phyloP scores from a whole-genome alignment of 1,139 yeast species.

The Scheffersomyces lignicola region DNA sequence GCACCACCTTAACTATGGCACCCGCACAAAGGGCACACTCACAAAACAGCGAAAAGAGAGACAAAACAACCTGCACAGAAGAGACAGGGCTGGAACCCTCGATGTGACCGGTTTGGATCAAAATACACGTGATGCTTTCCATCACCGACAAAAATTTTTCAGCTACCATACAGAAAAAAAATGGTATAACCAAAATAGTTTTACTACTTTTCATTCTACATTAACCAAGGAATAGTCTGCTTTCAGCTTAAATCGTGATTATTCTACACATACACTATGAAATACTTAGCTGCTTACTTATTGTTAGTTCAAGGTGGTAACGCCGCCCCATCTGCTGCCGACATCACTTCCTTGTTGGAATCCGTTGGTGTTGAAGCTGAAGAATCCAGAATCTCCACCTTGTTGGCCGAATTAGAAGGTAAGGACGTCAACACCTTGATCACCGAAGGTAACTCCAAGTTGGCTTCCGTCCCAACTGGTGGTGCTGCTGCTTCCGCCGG shows the following conservation, averaged over 20 bases:
- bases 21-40: too few species aligned
- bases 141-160: not conserved
- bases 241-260: conserved; percentile 55
- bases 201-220: not conserved
- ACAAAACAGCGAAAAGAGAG: too few species aligned
- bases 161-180: not conserved
- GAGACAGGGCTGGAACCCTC: not conserved
- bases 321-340: conserved; percentile 73
- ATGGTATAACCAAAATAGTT: not conserved
- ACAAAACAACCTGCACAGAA: not conserved
- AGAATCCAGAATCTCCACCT: conserved; percentile 65
- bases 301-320: conserved; percentile 85
- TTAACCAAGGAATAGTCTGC: conserved; percentile 60
- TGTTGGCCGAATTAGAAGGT: conserved; percentile 74
- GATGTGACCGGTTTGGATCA: not conserved
- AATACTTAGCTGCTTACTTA: conserved; percentile 90
- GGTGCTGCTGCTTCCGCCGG: conserved; percentile 72
- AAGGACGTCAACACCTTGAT: conserved; percentile 73
- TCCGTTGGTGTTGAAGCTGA: conserved; percentile 81
- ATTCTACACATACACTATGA: conserved; percentile 52
- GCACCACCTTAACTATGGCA: too few species aligned
- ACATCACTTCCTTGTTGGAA: conserved; percentile 68
- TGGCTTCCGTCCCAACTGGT: conserved; percentile 82
- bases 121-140: not conserved
- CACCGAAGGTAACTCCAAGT: conserved; percentile 79